Base-by-base conservation (phyloP, 2,329 filamentous ascomycete genomes). In the Phoma sp. region DNA sequence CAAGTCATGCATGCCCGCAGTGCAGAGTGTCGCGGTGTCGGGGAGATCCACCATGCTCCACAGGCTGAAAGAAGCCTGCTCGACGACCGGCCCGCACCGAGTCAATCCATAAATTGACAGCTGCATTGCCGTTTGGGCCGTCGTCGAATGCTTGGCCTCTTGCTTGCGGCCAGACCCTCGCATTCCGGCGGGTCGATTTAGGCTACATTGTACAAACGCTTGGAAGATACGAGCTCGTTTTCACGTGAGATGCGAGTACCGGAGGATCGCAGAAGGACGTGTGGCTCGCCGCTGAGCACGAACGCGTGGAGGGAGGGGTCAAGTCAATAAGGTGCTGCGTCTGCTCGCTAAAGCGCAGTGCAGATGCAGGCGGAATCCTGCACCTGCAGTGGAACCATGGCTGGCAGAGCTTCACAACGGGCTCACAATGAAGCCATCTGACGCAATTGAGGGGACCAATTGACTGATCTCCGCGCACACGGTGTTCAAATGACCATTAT, bases 251-350 rank as follows among this genome's bases (percentile, higher is more conserved):
- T 29, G 49, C 37, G 49, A 46, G 37, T 36, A 42, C 46, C 30
- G 36, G 30, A 33, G 37, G 14, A n/a, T 27, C 42, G 40, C 18
- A 41, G 37, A 30, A 13, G 32, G 39, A 35, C 13, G 35, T 41
- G 42, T 36, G 22, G 39, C 35, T 41, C 36, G 45, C 49, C 23
- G 49, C 22, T n/a, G 13, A 41, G 25, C 13, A 30, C 25, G 45
- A 54, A 54, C 45, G 45, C 35, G 45, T 54, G 39, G 51, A 54
- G 49, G 42, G 51, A 54, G 49, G 42, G 51, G 51, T 36, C 39
- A 44, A 44, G 51, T 36, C 39, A 44, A 44, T 25, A 3, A 27
- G 32, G 23, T 43, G 43, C 39, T 40, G 27, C 18, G 18, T 18
- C 23, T 35, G 45, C 41, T 45, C 51, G 45, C 39, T 48, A 35